Conservation (phyloP, 148 eudicot genomes). For the Selenicereus undatus region DNA sequence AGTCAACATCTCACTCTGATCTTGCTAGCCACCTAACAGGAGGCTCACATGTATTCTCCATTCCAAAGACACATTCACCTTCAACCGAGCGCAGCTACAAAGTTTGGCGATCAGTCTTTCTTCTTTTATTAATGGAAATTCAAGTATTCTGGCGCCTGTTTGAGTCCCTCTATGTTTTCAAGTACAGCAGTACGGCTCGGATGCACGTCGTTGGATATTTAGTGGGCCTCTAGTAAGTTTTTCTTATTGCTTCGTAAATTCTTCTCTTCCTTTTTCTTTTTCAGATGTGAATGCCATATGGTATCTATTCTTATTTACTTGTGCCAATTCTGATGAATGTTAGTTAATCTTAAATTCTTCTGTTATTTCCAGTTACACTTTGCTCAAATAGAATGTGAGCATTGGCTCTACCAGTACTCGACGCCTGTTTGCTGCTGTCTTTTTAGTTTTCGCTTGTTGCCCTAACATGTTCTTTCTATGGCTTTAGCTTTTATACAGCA, state of each 20-base stretch:
- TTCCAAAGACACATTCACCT: slow-evolving; percentile 32
- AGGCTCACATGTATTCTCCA: slow-evolving; percentile 47
- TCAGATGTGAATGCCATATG: not conserved
- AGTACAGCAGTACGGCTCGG: slow-evolving; percentile 71
- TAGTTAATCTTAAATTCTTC: not conserved
- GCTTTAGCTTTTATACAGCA: slow-evolving; percentile 71
- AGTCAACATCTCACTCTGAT: slow-evolving; percentile 49
- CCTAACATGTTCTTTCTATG: slow-evolving; percentile 28
- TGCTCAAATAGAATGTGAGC: not conserved
- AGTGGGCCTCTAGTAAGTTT: slow-evolving; percentile 75
- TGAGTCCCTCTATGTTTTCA: slow-evolving; percentile 70
- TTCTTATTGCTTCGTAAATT: not conserved
- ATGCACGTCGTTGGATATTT: slow-evolving; percentile 83
- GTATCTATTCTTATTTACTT: not conserved
- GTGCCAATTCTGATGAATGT: not conserved
- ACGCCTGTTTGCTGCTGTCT: slow-evolving; percentile 1
- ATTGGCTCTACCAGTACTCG: not conserved
- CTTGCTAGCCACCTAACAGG: slow-evolving; percentile 62
- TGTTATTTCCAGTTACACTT: not conserved
- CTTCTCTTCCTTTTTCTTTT: not conserved
- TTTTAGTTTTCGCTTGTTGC: slow-evolving; percentile 4
- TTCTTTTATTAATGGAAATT: slow-evolving; percentile 79
- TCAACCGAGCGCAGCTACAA: slow-evolving; percentile 30
- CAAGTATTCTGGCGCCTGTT: slow-evolving; percentile 70
- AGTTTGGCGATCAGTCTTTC: slow-evolving; percentile 67